A percentile compares a stretch with the other conserved stretches of the same genome.
These are phyloP conservation scores for Lotus japonicus DNA, from an alignment of 306 rosid genomes.

Conservation along the genomic window DNA sequence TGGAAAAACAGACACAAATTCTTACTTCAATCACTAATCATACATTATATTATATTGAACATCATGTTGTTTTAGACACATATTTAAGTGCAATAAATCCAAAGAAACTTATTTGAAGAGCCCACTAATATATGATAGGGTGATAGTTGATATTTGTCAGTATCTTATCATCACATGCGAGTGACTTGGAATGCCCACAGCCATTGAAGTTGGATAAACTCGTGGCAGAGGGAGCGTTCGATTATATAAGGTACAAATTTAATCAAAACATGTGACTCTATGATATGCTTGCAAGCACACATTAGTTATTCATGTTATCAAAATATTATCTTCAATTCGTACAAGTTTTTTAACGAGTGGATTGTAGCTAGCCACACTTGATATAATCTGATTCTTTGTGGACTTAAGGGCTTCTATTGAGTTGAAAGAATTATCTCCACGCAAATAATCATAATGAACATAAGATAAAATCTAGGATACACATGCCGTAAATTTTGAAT, in stretches of 20 bases:
- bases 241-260: constrained; percentile 16
- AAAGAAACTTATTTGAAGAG: constrained; percentile 10
- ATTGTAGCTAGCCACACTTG: constrained; percentile 22
- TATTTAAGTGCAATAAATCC: background rate
- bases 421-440: background rate
- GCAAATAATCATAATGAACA: too few species aligned
- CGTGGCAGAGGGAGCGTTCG: background rate
- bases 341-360: constrained; percentile 21
- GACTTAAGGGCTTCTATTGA: background rate
- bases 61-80: background rate
- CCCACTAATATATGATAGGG: background rate
- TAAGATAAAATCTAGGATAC: background rate
- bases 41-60: background rate
- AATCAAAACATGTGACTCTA: constrained; percentile 25
- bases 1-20: too few species aligned
- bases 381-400: background rate
- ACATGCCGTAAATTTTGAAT: background rate
- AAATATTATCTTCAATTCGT: constrained; percentile 27
- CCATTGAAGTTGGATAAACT: constrained; percentile 39
- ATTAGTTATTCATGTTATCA: constrained; percentile 20
- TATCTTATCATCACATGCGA: constrained; percentile 12
- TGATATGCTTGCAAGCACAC: background rate
- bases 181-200: constrained; percentile 20
- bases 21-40: too few species aligned
- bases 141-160: constrained; percentile 11